These are phyloP conservation scores for Erythrobasidium hasegawianum DNA, from an alignment of 1,284 basidiomycete genomes.

Conservation along the genomic window DNA sequence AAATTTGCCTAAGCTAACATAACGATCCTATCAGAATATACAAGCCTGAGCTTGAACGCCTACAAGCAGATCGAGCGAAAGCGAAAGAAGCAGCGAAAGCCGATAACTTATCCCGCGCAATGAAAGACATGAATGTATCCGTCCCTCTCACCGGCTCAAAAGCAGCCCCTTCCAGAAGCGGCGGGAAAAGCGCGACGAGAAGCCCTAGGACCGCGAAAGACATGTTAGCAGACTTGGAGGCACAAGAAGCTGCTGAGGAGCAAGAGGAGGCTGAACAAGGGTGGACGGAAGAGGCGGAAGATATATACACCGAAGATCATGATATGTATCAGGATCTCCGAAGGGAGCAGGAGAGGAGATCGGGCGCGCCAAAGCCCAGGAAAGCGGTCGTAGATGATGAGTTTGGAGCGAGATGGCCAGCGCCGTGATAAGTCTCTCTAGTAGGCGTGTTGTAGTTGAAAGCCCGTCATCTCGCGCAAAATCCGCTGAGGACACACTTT, in stretches of 20 bases:
- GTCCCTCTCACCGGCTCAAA: neutral
- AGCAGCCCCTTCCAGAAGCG: neutral
- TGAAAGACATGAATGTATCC: slow-evolving; percentile 74
- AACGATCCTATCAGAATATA: slow-evolving; percentile 65
- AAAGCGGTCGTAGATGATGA: slow-evolving; percentile 38
- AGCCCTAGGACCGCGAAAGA: slow-evolving; percentile 57
- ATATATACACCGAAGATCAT: slow-evolving; percentile 47
- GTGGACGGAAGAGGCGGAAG: slow-evolving; percentile 49
- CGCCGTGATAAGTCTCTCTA: slow-evolving; percentile 8
- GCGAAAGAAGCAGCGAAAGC: slow-evolving; percentile 55
- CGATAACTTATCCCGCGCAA: slow-evolving; percentile 73
- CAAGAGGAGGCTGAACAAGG: slow-evolving; percentile 60
- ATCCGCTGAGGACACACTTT: no score
- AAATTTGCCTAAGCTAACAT: neutral
- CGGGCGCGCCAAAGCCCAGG: slow-evolving; percentile 24
- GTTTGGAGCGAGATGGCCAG: slow-evolving; percentile 37
- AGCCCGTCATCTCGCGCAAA: no score
- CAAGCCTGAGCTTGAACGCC: slow-evolving; percentile 77
- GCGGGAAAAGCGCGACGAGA: neutral
- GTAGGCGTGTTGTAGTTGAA: no score
- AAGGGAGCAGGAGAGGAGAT: slow-evolving; percentile 9
- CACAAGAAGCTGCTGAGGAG: slow-evolving; percentile 58
- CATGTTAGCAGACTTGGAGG: slow-evolving; percentile 50
- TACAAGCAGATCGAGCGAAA: slow-evolving; percentile 59
- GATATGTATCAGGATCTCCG: slow-evolving; percentile 28